These are phyloP conservation scores for Botrytis aclada DNA, from an alignment of 2,329 filamentous ascomycete genomes.

Conservation along the genomic window DNA sequence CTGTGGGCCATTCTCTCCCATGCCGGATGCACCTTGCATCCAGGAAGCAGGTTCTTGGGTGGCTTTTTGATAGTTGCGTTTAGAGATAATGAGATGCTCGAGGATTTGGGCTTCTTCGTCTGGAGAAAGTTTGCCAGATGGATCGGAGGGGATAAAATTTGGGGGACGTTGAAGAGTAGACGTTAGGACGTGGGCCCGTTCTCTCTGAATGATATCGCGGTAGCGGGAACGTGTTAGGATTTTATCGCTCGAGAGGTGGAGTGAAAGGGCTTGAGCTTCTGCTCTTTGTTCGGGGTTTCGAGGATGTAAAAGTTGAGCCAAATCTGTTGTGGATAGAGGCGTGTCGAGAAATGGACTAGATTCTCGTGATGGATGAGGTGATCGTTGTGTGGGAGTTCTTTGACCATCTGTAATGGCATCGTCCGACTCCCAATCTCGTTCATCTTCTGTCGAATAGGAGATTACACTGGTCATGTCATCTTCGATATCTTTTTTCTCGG, in stretches of 20 bases:
- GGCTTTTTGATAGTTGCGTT: constrained; percentile 28
- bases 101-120: constrained; percentile 61
- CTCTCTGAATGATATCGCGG: constrained; percentile 62
- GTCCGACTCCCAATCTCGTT: constrained; percentile 47
- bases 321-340: constrained; percentile 61
- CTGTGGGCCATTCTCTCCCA: constrained; percentile 72
- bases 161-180: constrained; percentile 43
- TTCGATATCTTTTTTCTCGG: constrained; percentile 52
- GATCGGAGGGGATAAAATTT: constrained; percentile 32
- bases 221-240: constrained; percentile 83
- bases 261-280: constrained; percentile 76
- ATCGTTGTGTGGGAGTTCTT: constrained; percentile 70
- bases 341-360: constrained; percentile 58
- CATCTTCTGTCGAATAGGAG: constrained; percentile 50
- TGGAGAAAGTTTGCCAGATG: constrained; percentile 45
- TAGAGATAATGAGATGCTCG: constrained; percentile 55
- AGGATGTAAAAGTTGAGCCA: constrained; percentile 81
- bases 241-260: constrained; percentile 67
- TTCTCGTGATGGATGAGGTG: constrained; percentile 52
- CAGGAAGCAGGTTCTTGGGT: constrained; percentile 46
- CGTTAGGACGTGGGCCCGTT: constrained; percentile 66
- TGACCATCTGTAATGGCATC: constrained; percentile 45
- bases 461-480: constrained; percentile 79
- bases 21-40: constrained; percentile 68
- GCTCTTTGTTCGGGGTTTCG: constrained; percentile 72